Evolutionary conservation across 2,329 filamentous ascomycete genomes (phyloP), one percentile per base, ranked within the genome.

Genomic region (Keithomyces neogunnii): DNA sequence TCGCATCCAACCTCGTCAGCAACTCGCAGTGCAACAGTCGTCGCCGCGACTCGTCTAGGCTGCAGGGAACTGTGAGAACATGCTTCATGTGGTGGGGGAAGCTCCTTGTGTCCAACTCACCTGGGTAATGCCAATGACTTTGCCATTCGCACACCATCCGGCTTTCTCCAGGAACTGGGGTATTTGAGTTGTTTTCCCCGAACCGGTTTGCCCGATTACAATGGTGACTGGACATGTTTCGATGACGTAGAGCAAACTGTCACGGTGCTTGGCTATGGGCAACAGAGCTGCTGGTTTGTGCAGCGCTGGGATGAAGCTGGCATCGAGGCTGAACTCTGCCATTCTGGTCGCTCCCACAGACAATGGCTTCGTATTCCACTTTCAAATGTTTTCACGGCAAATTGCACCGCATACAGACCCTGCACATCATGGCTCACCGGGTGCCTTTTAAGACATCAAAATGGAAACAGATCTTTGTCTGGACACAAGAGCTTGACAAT

Each of bases 121-220:
- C 82, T 97, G 92, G 13, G 93, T 97, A 43, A 97, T 79, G 26
- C 84, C 92, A 58, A 99, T 86, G 45, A 87, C 68, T 63, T 91
- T 95, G 26, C 88, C 89, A 63, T 90, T 80, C 31, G 78, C 76
- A 64, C 89, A 92, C 91, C 92, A 97, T 68, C 92, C 92, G 62
- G 86, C 88, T 60, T 88, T 77, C 52, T 95, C 85, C 10, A 97
- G 78, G 61, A 87, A 97, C 60, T 96, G 92, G 1, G 93, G 93
- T 43, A 97, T 85, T 65, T 97, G 93, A 0, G 93, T 97, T 1
- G 91, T 96, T 70, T 97, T 97, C 42, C 92, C 91, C 29, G 88
- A 95, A 3, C 93, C 93, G 1, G 93, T 97, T 64, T 96, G 90
- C 7, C 92, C 93, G 50, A 97, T 84, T 10, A 97, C 82, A 48